These are phyloP conservation scores for Carex sylvatica DNA, from an alignment of 202 grass and related monocot genomes.

Conservation along the genomic window DNA sequence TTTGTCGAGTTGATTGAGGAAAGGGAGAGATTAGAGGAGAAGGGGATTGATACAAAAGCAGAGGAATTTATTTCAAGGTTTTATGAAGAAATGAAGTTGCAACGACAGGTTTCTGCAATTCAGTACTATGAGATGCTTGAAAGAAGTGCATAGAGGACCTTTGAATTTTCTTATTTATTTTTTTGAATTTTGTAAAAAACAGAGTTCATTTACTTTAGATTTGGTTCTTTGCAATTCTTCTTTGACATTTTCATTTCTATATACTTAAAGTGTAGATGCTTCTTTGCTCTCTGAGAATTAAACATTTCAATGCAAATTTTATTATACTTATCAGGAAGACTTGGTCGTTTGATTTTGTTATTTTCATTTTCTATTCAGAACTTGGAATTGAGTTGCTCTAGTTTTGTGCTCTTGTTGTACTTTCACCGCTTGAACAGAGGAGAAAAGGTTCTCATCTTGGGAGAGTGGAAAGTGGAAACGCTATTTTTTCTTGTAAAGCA, in stretches of 20 bases:
- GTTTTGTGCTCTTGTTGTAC: not conserved
- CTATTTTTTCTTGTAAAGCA: too few relatives aligned
- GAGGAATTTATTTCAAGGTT: conserved; percentile 87
- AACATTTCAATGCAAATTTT: not conserved
- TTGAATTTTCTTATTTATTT: not conserved
- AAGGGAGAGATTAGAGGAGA: conserved; percentile 15
- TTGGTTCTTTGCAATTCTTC: too few relatives aligned
- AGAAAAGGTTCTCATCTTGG: too few relatives aligned
- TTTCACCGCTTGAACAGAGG: not conserved
- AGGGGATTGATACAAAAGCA: conserved; percentile 65
- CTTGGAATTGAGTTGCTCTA: not conserved
- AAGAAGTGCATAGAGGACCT: conserved; percentile 43
- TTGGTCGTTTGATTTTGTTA: not conserved
- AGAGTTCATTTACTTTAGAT: not conserved
- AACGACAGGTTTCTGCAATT: conserved; percentile 65
- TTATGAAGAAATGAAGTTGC: conserved; percentile 80
- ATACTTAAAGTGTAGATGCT: not conserved
- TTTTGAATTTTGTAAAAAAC: not conserved
- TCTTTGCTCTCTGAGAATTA: not conserved
- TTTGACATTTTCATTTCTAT: too few relatives aligned
- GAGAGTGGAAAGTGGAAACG: too few relatives aligned
- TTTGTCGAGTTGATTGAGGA: not conserved
- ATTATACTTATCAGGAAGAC: not conserved
- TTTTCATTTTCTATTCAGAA: not conserved
- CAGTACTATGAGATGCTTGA: conserved; percentile 76